Percentiles rank a stretch among this genome's conserved stretches.
phyloP scores from a whole-genome alignment of 805 yeast species.

The Cyberlindnera maritima region DNA sequence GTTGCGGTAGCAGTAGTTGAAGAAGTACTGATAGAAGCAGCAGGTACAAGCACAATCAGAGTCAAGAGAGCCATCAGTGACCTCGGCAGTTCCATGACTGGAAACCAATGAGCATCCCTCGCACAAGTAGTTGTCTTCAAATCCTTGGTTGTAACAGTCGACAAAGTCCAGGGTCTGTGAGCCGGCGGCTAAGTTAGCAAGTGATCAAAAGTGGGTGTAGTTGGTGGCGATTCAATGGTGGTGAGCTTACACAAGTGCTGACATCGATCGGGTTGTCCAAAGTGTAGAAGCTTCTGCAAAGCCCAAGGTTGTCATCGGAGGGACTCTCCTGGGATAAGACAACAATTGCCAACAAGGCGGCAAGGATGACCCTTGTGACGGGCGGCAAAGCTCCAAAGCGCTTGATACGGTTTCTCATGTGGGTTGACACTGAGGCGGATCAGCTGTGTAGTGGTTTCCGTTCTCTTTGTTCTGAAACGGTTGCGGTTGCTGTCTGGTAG shows the following conservation, averaged over 20 bases:
- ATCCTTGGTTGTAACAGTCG: constrained; percentile 23
- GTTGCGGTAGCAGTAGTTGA: constrained; percentile 26
- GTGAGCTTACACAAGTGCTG: constrained; percentile 6
- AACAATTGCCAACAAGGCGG: neutral
- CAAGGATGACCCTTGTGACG: neutral
- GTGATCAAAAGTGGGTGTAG: neutral
- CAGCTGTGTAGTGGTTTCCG: neutral
- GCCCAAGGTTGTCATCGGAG: neutral
- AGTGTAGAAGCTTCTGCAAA: constrained; percentile 1
- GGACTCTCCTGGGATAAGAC: neutral
- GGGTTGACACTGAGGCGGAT: neutral
- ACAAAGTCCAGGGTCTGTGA: constrained; percentile 3
- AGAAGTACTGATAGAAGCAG: constrained; percentile 24
- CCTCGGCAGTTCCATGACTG: neutral
- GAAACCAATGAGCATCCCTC: constrained; percentile 27
- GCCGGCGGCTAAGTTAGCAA: constrained; percentile 1
- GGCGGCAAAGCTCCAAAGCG: neutral
- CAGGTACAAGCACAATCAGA: constrained; percentile 27
- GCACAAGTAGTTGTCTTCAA: constrained; percentile 22
- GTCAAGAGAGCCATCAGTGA: constrained; percentile 9
- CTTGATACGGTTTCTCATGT: neutral
- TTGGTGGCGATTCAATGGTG: neutral
- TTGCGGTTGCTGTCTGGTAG: neutral
- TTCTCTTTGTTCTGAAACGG: neutral
- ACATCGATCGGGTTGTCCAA: constrained; percentile 4